A percentile compares a stretch with the other conserved stretches of the same genome.
These are phyloP conservation scores for Trypanosomatidae sp. DNA, from an alignment of 208 protist genomes.

Conservation along the genomic window DNA sequence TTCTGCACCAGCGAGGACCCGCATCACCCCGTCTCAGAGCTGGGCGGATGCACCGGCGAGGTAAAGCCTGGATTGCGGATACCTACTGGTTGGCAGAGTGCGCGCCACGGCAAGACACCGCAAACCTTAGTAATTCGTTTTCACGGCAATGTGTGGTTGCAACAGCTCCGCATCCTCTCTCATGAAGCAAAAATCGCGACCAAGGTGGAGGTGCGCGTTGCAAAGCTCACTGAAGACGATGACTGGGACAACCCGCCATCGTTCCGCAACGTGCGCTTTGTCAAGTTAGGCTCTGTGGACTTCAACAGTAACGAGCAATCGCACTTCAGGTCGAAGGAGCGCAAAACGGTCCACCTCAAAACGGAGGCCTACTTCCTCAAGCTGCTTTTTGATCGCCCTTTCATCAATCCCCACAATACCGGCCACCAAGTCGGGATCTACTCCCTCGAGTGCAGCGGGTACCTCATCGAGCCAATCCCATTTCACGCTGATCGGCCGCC, in stretches of 20 bases:
- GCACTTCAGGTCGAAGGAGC: slow-evolving; percentile 78
- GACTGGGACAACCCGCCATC: slow-evolving; percentile 46
- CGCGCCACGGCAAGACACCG: slow-evolving; percentile 59
- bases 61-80: slow-evolving; percentile 9
- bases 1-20: slow-evolving; percentile 82
- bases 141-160: slow-evolving; percentile 78
- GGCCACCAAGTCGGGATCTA: slow-evolving; percentile 84
- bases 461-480: slow-evolving; percentile 21
- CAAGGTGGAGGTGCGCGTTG: slow-evolving; percentile 85
- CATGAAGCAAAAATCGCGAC: slow-evolving; percentile 89
- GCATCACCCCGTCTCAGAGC: slow-evolving; percentile 52
- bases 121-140: slow-evolving; percentile 88
- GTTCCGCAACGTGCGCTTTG: slow-evolving; percentile 66
- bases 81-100: slow-evolving; percentile 78
- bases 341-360: slow-evolving; percentile 89
- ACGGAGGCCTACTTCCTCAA: slow-evolving; percentile 87
- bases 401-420: slow-evolving; percentile 70
- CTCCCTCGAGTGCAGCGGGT: slow-evolving; percentile 77
- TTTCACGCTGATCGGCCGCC: slow-evolving; percentile 24
- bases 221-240: slow-evolving; percentile 37
- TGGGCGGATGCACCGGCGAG: slow-evolving; percentile 32
- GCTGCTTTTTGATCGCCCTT: slow-evolving; percentile 75
- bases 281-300: slow-evolving; percentile 76
- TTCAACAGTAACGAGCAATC: slow-evolving; percentile 86
- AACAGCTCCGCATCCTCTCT: slow-evolving; percentile 80